Base-by-base conservation (phyloP, 2,329 filamentous ascomycete species). In the Talaromyces piceae region DNA sequence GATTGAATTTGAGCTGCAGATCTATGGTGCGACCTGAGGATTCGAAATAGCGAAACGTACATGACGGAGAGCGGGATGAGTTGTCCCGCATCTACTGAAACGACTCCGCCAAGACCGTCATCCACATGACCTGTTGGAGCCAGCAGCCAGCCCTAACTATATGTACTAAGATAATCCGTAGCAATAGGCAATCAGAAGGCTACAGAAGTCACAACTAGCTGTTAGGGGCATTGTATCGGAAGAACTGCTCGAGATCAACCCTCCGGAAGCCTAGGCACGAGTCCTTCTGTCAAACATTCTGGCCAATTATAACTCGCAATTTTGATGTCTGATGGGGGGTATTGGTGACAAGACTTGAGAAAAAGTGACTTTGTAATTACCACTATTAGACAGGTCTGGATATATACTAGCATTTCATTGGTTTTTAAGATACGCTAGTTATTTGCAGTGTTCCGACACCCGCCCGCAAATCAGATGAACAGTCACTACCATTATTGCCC, bases 1-100 rank as follows among this genome's bases (percentile, higher is more conserved):
- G 50, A 37, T 37, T 54, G 56, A 54, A 54, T 54, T 45, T 59
- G 46, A 54, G 52, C 60, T 58, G 56, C 54, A 56, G 54, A 41
- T 46, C 47, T 33, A 53, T 43, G 44, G 53, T 44, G 43, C 37
- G 47, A 20, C 28, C 16, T 23, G 31, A 33, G 46, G 41, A n/a
- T n/a, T 43, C 37, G 26, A 51, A 45, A 37, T 41, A 45, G 46
- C 18, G 27, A 51, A 20, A 45, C 23, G 48, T 13, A 37, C 43
- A 41, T 37, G 39, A 50, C 44, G 49, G 23, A 49, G 31, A 31
- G 47, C 31, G 41, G 49, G 41, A 51, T 62, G 57, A 43, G 58
- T 51, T 63, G 59, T 53, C 56, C 57, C 47, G 43, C n/a, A 46
- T 41, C 49, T 27, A 56, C 44, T 45, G 27, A 37, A 37, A 9